These are phyloP conservation scores for Coemansia aciculifera DNA, from an alignment of 192 early-diverging fungal species.

Conservation along the genomic window DNA sequence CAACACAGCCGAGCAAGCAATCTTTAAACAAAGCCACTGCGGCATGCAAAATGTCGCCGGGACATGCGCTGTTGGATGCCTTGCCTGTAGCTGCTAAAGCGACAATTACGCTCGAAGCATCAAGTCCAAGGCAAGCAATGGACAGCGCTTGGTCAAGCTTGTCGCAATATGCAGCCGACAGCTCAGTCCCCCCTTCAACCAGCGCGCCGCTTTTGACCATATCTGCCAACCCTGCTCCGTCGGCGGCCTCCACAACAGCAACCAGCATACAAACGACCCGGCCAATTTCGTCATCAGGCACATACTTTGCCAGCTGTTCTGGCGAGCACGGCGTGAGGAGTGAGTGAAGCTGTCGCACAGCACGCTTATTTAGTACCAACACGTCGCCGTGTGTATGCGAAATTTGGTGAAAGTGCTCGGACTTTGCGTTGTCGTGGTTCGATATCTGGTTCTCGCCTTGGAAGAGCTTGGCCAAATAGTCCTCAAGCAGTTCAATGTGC, in stretches of 20 bases:
- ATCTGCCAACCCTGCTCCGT: constrained; percentile 22
- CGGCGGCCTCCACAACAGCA: constrained; percentile 30
- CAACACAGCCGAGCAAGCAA: constrained; percentile 32
- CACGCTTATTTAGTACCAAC: constrained; percentile 21
- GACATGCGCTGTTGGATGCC: constrained; percentile 27
- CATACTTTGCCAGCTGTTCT: constrained; percentile 13
- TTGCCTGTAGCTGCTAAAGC: constrained; percentile 28
- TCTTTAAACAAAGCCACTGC: constrained; percentile 37
- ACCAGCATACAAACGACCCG: constrained; percentile 30
- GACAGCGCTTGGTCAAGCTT: constrained; percentile 24
- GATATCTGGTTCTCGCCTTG: constrained; percentile 33
- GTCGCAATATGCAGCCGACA: constrained; percentile 25
- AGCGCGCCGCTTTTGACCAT: constrained; percentile 32
- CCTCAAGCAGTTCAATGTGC: constrained; percentile 24
- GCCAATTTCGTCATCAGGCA: constrained; percentile 20
- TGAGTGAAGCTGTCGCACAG: constrained; percentile 21
- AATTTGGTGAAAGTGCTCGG: constrained; percentile 15
- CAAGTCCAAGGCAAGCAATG: constrained; percentile 31
- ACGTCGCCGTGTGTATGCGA: neutral
- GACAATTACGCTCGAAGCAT: constrained; percentile 27
- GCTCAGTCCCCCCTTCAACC: constrained; percentile 14
- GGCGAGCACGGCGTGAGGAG: constrained; percentile 24
- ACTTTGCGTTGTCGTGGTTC: neutral
- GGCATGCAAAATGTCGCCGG: constrained; percentile 33
- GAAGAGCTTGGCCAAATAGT: constrained; percentile 30